Evolutionary conservation across 2,329 filamentous ascomycete genomes (phyloP).

Genomic region (Sclerotinia glacialis): DNA sequence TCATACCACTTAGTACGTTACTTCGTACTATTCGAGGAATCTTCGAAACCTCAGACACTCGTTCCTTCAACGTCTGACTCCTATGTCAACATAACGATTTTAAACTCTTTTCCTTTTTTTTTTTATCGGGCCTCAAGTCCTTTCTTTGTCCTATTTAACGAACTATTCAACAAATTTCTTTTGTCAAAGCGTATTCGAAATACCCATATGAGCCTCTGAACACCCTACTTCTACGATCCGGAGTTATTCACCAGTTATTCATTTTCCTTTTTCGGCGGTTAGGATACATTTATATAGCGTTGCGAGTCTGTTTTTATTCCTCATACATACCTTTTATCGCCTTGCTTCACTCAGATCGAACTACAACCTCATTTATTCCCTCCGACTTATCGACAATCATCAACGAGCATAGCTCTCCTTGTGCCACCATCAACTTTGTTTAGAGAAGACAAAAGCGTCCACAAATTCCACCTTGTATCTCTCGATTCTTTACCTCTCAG

Average conservation of each 20-base stretch:
- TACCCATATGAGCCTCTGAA: slow-evolving; percentile 44
- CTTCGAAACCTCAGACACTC: slow-evolving; percentile 35
- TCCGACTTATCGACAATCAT: slow-evolving; percentile 27
- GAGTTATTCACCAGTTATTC: slow-evolving; percentile 37
- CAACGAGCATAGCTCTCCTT: slow-evolving; percentile 34
- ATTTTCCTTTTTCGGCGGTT: slow-evolving; percentile 36
- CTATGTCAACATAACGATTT: slow-evolving; percentile 42
- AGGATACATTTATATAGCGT: slow-evolving; percentile 42
- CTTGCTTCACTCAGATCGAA: slow-evolving; percentile 26
- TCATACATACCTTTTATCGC: slow-evolving; percentile 26
- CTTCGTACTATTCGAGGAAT: slow-evolving; percentile 25
- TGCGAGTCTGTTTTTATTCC: slow-evolving; percentile 38
- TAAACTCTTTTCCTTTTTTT: slow-evolving; percentile 39
- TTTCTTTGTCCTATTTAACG: slow-evolving; percentile 37
- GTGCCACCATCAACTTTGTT: slow-evolving; percentile 38
- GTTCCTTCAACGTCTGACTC: slow-evolving; percentile 33
- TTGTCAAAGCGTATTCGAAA: slow-evolving; percentile 47
- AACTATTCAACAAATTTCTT: slow-evolving; percentile 48
- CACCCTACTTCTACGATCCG: slow-evolving; percentile 40
- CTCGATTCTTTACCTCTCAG: slow-evolving; percentile 28
- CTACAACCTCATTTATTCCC: slow-evolving; percentile 26
- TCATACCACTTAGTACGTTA: slow-evolving; percentile 11
- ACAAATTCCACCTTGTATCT: slow-evolving; percentile 34
- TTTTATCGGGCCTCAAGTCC: slow-evolving; percentile 38
- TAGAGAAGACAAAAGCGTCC: slow-evolving; percentile 41